A percentile compares a stretch with the other conserved stretches of the same genome.
Evolutionary conservation across 306 rosid species (phyloP).

Genomic region (Hippophae gyantsensis): DNA sequence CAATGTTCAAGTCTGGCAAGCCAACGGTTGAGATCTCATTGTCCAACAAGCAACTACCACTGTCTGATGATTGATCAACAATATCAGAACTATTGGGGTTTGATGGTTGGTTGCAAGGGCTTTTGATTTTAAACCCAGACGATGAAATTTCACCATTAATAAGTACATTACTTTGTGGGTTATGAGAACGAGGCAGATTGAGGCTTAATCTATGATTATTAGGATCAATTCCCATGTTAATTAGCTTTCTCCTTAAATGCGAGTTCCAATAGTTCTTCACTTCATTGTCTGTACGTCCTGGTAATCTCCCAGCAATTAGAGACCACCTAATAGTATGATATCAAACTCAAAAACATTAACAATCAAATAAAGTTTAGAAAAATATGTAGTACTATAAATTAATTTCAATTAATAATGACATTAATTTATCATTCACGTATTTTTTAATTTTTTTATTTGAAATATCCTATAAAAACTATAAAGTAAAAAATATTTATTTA

Average conservation of each 20-base stretch:
- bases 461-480: too few relatives aligned
- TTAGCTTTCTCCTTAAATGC: constrained; percentile 53
- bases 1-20: constrained; percentile 58
- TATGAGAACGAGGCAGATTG: constrained; percentile 6
- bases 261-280: constrained; percentile 84
- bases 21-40: constrained; percentile 17
- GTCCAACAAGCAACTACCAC: constrained; percentile 30
- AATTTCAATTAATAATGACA: too few relatives aligned
- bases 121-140: background rate
- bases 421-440: too few relatives aligned
- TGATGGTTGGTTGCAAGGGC: too few relatives aligned
- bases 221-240: constrained; percentile 53
- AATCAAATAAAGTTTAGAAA: too few relatives aligned
- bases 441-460: too few relatives aligned
- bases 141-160: background rate
- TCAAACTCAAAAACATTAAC: too few relatives aligned
- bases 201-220: constrained; percentile 41
- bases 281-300: constrained; percentile 75
- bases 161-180: background rate
- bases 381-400: too few relatives aligned
- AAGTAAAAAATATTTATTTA: too few relatives aligned
- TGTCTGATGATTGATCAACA: constrained; percentile 26
- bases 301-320: constrained; percentile 80
- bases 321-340: constrained; percentile 48
- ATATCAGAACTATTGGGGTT: too few relatives aligned